These are phyloP conservation scores for Oryza meridionalis DNA, from an alignment of 176 grass and related monocot species.

Conservation along the genomic window DNA sequence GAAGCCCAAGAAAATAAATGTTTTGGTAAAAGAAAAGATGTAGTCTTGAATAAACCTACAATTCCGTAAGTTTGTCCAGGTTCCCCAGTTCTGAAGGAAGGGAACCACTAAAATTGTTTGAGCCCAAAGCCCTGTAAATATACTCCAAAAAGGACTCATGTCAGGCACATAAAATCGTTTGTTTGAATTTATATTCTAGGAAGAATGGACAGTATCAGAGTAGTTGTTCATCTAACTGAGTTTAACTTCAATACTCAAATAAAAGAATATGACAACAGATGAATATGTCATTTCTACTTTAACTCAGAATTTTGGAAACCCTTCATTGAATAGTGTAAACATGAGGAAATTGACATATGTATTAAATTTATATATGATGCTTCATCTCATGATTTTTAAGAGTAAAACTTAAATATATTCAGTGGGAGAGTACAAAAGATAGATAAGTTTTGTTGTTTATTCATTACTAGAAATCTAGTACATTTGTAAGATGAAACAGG, in stretches of 20 bases:
- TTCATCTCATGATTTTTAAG: neutral
- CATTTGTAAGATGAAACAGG: neutral
- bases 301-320: neutral
- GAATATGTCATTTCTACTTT: neutral
- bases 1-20: constrained; percentile 12
- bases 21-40: neutral
- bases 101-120: constrained; percentile 76
- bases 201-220: neutral
- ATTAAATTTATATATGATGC: neutral
- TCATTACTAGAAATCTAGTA: neutral
- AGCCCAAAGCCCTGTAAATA: constrained; percentile 53
- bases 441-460: neutral
- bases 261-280: neutral
- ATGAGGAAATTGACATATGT: neutral
- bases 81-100: constrained; percentile 72
- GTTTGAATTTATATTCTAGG: neutral
- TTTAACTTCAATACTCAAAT: neutral
- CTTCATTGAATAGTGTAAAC: neutral
- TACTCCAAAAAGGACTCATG: neutral
- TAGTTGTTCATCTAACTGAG: neutral
- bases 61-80: constrained; percentile 52
- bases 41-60: constrained; percentile 41
- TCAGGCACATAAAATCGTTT: neutral
- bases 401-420: neutral
- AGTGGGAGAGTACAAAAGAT: neutral